Conservation (phyloP, 805 yeast species). For the Sugiyamaella floridensis region DNA sequence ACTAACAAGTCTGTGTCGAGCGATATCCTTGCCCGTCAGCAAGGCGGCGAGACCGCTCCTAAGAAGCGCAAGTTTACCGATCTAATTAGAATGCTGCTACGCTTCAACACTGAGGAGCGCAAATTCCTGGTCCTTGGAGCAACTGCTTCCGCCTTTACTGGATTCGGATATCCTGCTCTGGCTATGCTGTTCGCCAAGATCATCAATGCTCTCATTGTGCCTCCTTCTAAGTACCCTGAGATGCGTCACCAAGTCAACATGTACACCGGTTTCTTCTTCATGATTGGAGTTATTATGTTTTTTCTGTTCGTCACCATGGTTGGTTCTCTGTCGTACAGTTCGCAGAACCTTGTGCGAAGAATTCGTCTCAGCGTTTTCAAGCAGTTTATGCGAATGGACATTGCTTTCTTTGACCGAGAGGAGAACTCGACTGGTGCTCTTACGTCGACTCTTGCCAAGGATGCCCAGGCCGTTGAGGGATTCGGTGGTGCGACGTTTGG, state of each 20-base stretch:
- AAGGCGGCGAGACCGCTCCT: neutral
- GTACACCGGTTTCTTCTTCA: conserved; percentile 29
- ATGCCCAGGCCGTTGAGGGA: conserved; percentile 36
- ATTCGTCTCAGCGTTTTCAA: conserved; percentile 30
- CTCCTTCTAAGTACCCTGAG: conserved; percentile 21
- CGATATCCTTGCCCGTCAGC: conserved; percentile 12
- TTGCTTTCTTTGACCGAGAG: conserved; percentile 32
- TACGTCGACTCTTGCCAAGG: conserved; percentile 33
- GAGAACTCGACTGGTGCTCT: conserved; percentile 34
- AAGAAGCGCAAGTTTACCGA: neutral
- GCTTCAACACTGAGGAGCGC: conserved; percentile 25
- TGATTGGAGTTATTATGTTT: conserved; percentile 28
- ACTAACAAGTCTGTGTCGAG: conserved; percentile 14
- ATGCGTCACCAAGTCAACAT: conserved; percentile 33
- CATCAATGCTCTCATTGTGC: conserved; percentile 29
- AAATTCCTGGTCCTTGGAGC: conserved; percentile 23
- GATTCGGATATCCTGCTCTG: conserved; percentile 33
- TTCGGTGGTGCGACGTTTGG: conserved; percentile 37
- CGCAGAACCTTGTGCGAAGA: conserved; percentile 30
- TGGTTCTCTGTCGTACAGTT: conserved; percentile 22
- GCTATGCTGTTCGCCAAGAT: conserved; percentile 33
- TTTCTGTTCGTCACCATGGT: conserved; percentile 21
- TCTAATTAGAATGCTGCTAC: conserved; percentile 13
- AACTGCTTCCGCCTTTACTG: conserved; percentile 24
- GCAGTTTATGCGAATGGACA: conserved; percentile 32